phyloP scores from a whole-genome alignment of 2,329 filamentous ascomycete genomes.

The Aquanectria penicillioides region DNA sequence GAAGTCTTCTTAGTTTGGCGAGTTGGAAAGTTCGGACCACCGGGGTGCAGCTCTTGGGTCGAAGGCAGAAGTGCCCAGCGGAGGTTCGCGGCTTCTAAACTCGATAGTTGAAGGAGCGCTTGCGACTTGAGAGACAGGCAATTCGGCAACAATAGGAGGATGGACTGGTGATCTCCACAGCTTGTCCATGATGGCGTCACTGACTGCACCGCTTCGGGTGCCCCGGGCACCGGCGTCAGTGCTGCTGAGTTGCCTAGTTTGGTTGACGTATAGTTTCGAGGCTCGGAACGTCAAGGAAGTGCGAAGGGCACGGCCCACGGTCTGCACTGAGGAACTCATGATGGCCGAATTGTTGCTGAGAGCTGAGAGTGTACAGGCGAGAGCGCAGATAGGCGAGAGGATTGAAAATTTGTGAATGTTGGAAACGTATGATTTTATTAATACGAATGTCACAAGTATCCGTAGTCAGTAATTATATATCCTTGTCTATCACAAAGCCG shows the following conservation, averaged over 20 bases:
- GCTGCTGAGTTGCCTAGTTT: conserved; percentile 30
- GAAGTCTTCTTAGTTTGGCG: background rate
- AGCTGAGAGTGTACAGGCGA: background rate
- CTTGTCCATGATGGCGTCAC: conserved; percentile 38
- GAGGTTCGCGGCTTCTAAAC: conserved; percentile 31
- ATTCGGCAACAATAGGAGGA: conserved; percentile 18
- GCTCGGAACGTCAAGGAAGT: conserved; percentile 18
- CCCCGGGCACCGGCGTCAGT: conserved; percentile 24
- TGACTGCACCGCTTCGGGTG: conserved; percentile 28
- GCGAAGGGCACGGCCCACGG: conserved; percentile 30
- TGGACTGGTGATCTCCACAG: conserved; percentile 25
- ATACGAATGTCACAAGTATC: background rate
- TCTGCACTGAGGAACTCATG: conserved; percentile 37
- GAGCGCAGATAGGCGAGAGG: background rate
- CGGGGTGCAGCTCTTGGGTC: conserved; percentile 35
- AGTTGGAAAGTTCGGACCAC: conserved; percentile 22
- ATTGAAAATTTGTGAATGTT: background rate
- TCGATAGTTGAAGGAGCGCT: conserved; percentile 11
- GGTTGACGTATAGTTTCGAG: conserved; percentile 23
- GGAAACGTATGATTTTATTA: background rate
- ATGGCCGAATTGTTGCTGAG: background rate
- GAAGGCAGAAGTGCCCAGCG: conserved; percentile 34
- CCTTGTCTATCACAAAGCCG: background rate
- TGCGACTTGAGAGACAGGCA: background rate
- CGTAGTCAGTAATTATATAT: too few relatives aligned